Base-by-base conservation (phyloP, 1,284 basidiomycete species). In the Cutaneotrichosporon cyanovorans region DNA sequence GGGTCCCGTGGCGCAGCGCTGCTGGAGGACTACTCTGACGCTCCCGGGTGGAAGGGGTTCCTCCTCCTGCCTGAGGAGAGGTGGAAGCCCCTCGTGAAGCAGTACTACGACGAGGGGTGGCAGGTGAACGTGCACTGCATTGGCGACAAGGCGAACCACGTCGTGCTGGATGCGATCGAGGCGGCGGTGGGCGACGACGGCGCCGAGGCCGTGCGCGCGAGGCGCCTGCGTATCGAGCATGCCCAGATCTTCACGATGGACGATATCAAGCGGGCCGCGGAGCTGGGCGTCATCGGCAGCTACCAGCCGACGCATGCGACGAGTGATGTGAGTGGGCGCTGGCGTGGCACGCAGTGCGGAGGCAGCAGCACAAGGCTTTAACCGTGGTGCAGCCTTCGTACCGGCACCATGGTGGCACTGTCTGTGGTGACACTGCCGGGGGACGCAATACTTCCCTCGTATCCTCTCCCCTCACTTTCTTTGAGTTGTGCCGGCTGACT, bases 1-100 rank as follows among this genome's bases (percentile, higher is more conserved):
- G 90, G 91, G 0, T 88, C 85, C 1, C 88, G 86, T 78, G 91
- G 91, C 4, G 88, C 91, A 0, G 90, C 91, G 1, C 77, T 96
- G 50, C 74, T 87, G 15, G 78, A 84, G 34, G 87, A 88, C 12
- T 96, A 95, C 63, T 77, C 81, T 0, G 90, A 93, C 69, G 80
- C 83, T 25, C 80, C 84, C 0, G 76, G 78, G 1, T 81, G 79
- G 19, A 74, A 65, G 20, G 90, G 89, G 0, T 75, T 87, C 48
- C 77, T 92, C 74, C 77, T 80, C 30, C 75, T 73, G 39, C 72
- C 75, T 6, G 77, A 79, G 14, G 74, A 78, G 22, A 71, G 69
- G 2, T 74, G 90, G 55, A 65, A 73, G 11, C 62, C 74, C 7
- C 66, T 84, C 5, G 77, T 87, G n/a, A 72, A 74, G 38, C 69